Evolutionary conservation across 164 flowering plant species (phyloP).

Genomic region (Sextonia rubra): DNA sequence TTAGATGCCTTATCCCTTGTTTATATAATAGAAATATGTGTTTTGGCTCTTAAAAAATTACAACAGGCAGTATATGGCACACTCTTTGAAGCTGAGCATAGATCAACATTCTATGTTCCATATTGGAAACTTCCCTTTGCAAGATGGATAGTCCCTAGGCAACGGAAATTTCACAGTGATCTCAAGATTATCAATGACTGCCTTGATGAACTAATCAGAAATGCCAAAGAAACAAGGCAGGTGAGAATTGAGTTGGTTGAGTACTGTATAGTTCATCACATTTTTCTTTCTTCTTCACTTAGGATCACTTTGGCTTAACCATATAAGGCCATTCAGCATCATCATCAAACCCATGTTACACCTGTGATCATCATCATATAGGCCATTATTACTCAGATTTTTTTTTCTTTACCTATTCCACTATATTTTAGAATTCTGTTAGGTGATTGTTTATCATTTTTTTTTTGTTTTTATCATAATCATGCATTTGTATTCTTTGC

Average conservation of each 20-base stretch:
- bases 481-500: too few species aligned
- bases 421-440: too few species aligned
- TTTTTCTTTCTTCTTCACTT: not conserved
- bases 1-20: not conserved
- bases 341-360: too few species aligned
- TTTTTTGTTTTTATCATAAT: too few species aligned
- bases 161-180: constrained; percentile 76
- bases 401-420: too few species aligned
- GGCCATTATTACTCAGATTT: too few species aligned
- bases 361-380: too few species aligned
- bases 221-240: constrained; percentile 94
- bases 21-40: not conserved
- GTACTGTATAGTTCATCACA: not conserved
- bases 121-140: constrained; percentile 93
- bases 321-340: too few species aligned
- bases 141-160: constrained; percentile 89
- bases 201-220: constrained; percentile 85
- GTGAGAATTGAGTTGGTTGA: constrained; percentile 30
- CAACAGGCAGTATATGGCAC: constrained; percentile 96
- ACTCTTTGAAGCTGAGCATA: constrained; percentile 95
- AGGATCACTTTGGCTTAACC: not conserved
- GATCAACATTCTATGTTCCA: constrained; percentile 94
- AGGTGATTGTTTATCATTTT: too few species aligned
- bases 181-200: constrained; percentile 83
- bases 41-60: constrained; percentile 13